phyloP scores from a whole-genome alignment of 768 basidiomycete genomes.

The Brasilioporus rufonigricans region DNA sequence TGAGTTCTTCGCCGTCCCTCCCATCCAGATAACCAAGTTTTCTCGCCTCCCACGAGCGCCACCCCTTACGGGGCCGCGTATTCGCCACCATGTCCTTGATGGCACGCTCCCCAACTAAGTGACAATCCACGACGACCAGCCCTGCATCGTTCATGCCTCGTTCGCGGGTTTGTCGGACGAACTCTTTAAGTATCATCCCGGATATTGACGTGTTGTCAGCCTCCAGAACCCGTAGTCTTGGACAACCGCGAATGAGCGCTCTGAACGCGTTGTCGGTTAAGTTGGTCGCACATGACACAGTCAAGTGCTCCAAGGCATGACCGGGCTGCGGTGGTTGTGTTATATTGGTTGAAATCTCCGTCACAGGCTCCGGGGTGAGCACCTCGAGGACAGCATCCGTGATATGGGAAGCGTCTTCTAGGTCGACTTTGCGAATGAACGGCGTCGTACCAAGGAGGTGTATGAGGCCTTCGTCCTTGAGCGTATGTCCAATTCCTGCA shows the following conservation, averaged over 20 bases:
- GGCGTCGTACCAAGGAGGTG: constrained; percentile 68
- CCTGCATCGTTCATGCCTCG: constrained; percentile 50
- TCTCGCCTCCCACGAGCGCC: constrained; percentile 71
- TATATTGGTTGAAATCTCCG: constrained; percentile 9
- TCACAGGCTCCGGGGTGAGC: constrained; percentile 49
- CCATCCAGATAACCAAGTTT: constrained; percentile 70
- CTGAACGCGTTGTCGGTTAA: constrained; percentile 64
- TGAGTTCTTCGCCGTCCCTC: constrained; percentile 63
- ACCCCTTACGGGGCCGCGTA: constrained; percentile 70
- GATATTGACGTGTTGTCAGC: constrained; percentile 78
- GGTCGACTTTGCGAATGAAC: constrained; percentile 68
- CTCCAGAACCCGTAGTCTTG: constrained; percentile 63
- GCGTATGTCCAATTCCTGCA: constrained; percentile 65
- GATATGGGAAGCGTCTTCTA: constrained; percentile 80
- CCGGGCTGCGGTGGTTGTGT: constrained; percentile 47
- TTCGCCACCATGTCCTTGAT: constrained; percentile 57
- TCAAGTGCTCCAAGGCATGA: constrained; percentile 67
- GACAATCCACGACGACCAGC: constrained; percentile 75
- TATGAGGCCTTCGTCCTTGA: constrained; percentile 74
- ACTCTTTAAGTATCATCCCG: constrained; percentile 58
- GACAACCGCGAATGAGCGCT: constrained; percentile 61
- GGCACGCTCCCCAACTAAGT: constrained; percentile 57
- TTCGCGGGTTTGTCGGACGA: constrained; percentile 53
- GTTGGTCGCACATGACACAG: constrained; percentile 63
- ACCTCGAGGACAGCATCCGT: constrained; percentile 67